Conservation (phyloP, 345 rosid genomes). For the Mangifera indica region DNA sequence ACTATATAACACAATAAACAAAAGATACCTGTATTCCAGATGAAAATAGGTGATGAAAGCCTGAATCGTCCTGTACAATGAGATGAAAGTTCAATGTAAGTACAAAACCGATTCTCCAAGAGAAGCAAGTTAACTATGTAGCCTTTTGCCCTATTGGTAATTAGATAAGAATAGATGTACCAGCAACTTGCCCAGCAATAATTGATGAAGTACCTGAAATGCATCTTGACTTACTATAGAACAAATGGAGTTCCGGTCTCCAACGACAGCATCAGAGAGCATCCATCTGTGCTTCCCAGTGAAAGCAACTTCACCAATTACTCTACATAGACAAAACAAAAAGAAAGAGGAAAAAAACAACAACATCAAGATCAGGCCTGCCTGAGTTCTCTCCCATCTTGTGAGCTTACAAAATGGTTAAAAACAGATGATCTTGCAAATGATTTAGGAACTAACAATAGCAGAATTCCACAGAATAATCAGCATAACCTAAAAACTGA, state of each 20-base stretch:
- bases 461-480: background rate
- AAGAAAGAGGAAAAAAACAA: background rate
- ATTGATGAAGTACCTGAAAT: conserved; percentile 37
- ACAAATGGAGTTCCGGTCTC: conserved; percentile 16
- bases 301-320: conserved; percentile 66
- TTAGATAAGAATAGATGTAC: background rate
- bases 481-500: background rate
- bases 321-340: conserved; percentile 26
- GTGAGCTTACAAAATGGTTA: background rate
- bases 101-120: background rate
- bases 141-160: background rate
- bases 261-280: conserved; percentile 43
- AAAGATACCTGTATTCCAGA: conserved; percentile 53
- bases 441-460: background rate
- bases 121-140: background rate
- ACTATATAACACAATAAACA: background rate
- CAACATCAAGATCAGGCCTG: conserved; percentile 7
- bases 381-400: conserved; percentile 3
- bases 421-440: background rate
- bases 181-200: background rate
- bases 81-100: conserved; percentile 5
- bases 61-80: conserved; percentile 39
- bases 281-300: conserved; percentile 76
- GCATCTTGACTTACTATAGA: conserved; percentile 12
- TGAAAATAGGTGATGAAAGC: conserved; percentile 37